Evolutionary conservation across 345 rosid genomes (phyloP), one percentile per base, ranked within the genome.

Genomic region (Fremontodendron californicum): DNA sequence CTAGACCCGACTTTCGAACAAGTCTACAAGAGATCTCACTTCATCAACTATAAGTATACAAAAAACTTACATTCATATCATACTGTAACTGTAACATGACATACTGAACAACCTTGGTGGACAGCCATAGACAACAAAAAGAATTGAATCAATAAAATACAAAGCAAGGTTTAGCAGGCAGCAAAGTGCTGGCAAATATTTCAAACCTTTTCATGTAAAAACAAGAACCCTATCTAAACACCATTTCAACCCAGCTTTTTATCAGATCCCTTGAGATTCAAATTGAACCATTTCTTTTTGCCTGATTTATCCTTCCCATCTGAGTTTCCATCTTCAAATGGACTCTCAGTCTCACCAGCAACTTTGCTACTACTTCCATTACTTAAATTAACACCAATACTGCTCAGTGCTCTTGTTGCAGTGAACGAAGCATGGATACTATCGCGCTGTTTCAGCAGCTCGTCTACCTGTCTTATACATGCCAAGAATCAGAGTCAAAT

Each of bases 201-300:
- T 76, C 52, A 78, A 82, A 75, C 79, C 51, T 72, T 67, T 67
- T 64, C 37, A 49, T 64, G 51, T 39, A 69, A 27, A 48, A 5
- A 75, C 69, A 74, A 79, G 57, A 77, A 68, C 77, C 77, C 51
- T 57, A 83, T 21, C 71, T 55, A 74, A 43, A 70, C 16, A 15
- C 40, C 54, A 64, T 70, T 69, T 87, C 75, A 89, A 65, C 87
- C 88, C 68, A 81, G 81, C 86, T 86, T 90, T 82, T 90, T 95
- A 74, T 95, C 98, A 29, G 98, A 88, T 78, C 98, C 97, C 77
- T 84, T 92, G 12, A 93, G 79, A 84, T 90, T 93, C 85, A 96
- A 87, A 83, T 92, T 96, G 82, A 96, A 96, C 99, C 99, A 96
- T 87, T 90, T 96, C 92, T 91, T 92, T 82, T 86, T 96, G 15